Percentiles rank a stretch among this genome's conserved stretches.
Evolutionary conservation across 2,329 filamentous ascomycete species (phyloP).

Genomic region (Epicoccum nigrum): DNA sequence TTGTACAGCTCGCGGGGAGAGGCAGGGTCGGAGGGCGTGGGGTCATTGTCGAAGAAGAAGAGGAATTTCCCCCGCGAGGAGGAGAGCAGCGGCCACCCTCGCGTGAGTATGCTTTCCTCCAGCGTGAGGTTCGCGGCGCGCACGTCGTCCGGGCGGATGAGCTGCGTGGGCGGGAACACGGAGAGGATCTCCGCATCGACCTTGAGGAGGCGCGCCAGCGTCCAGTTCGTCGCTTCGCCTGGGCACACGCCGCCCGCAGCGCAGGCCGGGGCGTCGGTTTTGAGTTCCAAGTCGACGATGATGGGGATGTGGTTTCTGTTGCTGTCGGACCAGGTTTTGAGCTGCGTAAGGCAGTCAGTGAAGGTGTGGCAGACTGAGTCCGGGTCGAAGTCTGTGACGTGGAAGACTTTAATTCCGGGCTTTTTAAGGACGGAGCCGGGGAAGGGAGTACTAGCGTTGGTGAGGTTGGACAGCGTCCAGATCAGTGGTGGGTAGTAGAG

Average conservation of each 20-base stretch:
- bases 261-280: constrained; percentile 49
- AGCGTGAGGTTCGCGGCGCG: constrained; percentile 51
- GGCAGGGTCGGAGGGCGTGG: constrained; percentile 37
- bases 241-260: constrained; percentile 46
- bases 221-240: constrained; percentile 53
- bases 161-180: constrained; percentile 49
- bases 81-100: constrained; percentile 58
- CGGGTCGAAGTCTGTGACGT: constrained; percentile 58
- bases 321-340: constrained; percentile 54
- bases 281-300: constrained; percentile 59
- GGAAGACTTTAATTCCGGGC: constrained; percentile 58
- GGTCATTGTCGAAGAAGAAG: constrained; percentile 60
- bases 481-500: constrained; percentile 55
- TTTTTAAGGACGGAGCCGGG: constrained; percentile 49
- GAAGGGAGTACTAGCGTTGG: constrained; percentile 48
- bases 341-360: constrained; percentile 50
- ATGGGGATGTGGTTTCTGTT: constrained; percentile 56
- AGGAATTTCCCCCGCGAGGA: constrained; percentile 54
- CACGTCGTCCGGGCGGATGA: constrained; percentile 57
- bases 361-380: constrained; percentile 56
- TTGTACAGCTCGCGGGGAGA: constrained; percentile 50
- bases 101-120: constrained; percentile 53
- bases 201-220: constrained; percentile 50
- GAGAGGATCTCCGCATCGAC: constrained; percentile 57
- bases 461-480: constrained; percentile 50